Conservation (phyloP, 176 grass and related monocot genomes). For the Aegilops umbellulata region DNA sequence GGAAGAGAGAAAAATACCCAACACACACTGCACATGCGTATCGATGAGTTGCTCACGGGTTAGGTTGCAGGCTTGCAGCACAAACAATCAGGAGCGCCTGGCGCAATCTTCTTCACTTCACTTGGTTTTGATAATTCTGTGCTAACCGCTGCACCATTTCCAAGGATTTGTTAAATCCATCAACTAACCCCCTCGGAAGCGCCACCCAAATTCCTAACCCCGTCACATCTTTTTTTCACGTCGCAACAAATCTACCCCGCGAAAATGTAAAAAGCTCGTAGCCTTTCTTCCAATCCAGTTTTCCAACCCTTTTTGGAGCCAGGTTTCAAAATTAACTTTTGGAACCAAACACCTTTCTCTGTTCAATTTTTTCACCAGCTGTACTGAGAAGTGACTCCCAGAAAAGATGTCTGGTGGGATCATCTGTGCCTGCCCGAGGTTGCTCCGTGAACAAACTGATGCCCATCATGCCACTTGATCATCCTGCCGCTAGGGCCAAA, state of each 20-base stretch:
- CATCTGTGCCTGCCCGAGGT: neutral
- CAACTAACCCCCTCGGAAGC: constrained; percentile 41
- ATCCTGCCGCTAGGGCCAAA: neutral
- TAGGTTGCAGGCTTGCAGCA: too few relatives aligned
- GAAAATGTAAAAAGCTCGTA: neutral
- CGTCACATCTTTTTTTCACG: constrained; percentile 19
- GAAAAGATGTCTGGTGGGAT: neutral
- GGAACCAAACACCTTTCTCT: neutral
- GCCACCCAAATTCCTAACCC: constrained; percentile 1
- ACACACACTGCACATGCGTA: too few relatives aligned
- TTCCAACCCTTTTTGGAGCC: neutral
- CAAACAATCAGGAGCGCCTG: constrained; percentile 16
- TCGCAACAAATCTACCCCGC: neutral
- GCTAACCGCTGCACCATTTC: constrained; percentile 25
- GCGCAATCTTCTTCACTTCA: constrained; percentile 13
- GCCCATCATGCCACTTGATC: neutral
- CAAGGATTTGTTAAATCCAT: constrained; percentile 41
- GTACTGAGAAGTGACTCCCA: neutral
- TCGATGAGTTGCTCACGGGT: too few relatives aligned
- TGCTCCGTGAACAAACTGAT: neutral
- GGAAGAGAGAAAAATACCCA: too few relatives aligned
- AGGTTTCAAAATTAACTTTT: neutral
- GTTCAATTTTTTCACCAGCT: neutral
- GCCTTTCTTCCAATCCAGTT: neutral
- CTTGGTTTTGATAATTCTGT: constrained; percentile 19